Base-by-base conservation (phyloP, 1,139 yeast species). In the Cylindricascospora bacillispora region DNA sequence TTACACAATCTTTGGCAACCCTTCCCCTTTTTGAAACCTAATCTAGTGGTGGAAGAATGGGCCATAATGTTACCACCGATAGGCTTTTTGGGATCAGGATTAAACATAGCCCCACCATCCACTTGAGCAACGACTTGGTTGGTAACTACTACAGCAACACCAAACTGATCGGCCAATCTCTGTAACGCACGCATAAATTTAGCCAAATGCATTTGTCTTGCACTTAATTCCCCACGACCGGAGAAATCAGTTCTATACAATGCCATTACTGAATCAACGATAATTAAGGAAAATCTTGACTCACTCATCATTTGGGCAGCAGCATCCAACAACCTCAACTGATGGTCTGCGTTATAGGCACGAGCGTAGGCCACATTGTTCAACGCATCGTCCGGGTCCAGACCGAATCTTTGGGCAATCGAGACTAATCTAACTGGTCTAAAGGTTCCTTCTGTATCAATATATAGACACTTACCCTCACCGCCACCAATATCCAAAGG, bases 401-500 rank as follows among this genome's bases (percentile, higher is more conserved):
- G 65, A 0, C 95, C 97, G 51, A 79, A 92, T 40, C 98, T 65
- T 50, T 78, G 79, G 6, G 95, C 95, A 43, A 92, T 85, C 1
- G 94, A 77, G 7, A 82, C 79, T 44, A 89, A 65, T 47, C 98
- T 68, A 28, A 78, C 79, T 1, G 98, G 95, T 51, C 98, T 68
- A 56, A 92, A 89, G 1, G 98, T 92, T 11, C 95, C 95, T 51
- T 89, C 99, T 0, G 98, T 89, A 50, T 89, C 99, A 39, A 89
- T 86, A 52, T 82, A 92, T 35, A 92, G 65, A 56, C 97, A 89
- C 55, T 92, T 85, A 23, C 99, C 98, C 60, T 89, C 99, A 30
- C 97, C 99, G 35, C 99, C 99, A 26, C 97, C 97, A 82, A 82
- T 80, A 52, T 89, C 97, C 28, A 89, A 74, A 3, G 98, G 98